A percentile compares a stretch with the other conserved stretches of the same genome.
Evolutionary conservation across 176 grass and related monocot genomes (phyloP).

Genomic region (Oryza brachyantha): DNA sequence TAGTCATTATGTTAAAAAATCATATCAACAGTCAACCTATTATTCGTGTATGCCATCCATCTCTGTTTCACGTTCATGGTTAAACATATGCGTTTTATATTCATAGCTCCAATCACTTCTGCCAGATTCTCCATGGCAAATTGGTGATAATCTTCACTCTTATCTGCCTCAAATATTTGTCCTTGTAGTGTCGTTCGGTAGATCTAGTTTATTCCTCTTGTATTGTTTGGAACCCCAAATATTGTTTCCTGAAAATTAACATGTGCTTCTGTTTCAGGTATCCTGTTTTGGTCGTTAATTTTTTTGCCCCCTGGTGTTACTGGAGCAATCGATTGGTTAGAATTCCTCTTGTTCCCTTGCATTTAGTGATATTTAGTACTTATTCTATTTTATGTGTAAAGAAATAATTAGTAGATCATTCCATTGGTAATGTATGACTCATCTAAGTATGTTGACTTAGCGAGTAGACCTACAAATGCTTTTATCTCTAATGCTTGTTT

Average conservation of each 20-base stretch:
- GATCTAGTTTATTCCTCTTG: not conserved
- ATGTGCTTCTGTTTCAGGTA: constrained; percentile 53
- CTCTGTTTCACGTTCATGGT: constrained; percentile 13
- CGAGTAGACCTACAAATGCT: not conserved
- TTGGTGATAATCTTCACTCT: constrained; percentile 4
- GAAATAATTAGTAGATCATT: constrained; percentile 4
- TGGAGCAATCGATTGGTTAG: constrained; percentile 97
- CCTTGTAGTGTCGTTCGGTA: not conserved
- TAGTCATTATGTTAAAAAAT: constrained; percentile 16
- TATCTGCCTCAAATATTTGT: not conserved
- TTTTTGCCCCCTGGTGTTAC: constrained; percentile 98
- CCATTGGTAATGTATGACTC: not conserved
- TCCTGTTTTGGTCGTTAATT: constrained; percentile 87
- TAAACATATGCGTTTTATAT: constrained; percentile 5
- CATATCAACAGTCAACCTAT: not conserved
- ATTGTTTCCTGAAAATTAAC: constrained; percentile 11
- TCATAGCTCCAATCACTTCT: not conserved
- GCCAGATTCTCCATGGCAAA: not conserved
- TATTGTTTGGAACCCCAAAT: not conserved
- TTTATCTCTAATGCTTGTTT: not conserved
- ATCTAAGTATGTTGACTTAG: not conserved
- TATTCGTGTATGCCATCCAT: not conserved
- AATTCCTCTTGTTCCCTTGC: constrained; percentile 30
- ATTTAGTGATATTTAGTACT: not conserved
- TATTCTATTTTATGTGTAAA: not conserved